These are phyloP conservation scores for Xylariaceae sp. DNA, from an alignment of 2,329 filamentous ascomycete species.

Conservation along the genomic window DNA sequence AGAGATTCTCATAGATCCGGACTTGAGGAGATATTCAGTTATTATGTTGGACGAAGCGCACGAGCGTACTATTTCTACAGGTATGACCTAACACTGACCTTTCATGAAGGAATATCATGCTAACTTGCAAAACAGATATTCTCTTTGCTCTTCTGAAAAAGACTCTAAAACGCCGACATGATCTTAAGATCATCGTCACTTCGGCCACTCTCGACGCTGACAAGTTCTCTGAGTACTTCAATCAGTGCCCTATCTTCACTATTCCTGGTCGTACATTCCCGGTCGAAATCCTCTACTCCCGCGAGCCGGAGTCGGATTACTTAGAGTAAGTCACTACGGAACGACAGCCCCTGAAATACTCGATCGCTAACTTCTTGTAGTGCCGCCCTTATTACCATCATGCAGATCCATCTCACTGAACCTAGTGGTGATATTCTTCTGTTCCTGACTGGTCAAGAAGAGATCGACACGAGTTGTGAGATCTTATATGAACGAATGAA, in stretches of 20 bases:
- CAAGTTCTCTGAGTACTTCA: slow-evolving; percentile 95
- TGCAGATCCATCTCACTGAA: slow-evolving; percentile 96
- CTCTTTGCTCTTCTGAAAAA: slow-evolving; percentile 93
- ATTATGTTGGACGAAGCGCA: slow-evolving; percentile 99
- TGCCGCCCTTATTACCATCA: slow-evolving; percentile 87
- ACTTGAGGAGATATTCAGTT: slow-evolving; percentile 83
- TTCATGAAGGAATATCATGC: too few relatives aligned
- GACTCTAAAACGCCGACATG: slow-evolving; percentile 75
- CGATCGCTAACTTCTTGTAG: not conserved
- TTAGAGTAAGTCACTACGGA: slow-evolving; percentile 51
- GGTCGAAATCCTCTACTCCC: slow-evolving; percentile 91
- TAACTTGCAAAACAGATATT: slow-evolving; percentile 53
- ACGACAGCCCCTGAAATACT: not conserved
- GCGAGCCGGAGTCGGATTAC: slow-evolving; percentile 93
- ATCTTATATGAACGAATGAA: slow-evolving; percentile 96
- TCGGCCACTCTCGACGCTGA: slow-evolving; percentile 95
- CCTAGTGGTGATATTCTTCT: slow-evolving; percentile 90
- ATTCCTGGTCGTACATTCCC: slow-evolving; percentile 94
- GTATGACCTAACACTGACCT: too few relatives aligned
- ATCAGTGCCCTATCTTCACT: slow-evolving; percentile 91
- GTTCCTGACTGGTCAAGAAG: slow-evolving; percentile 94
- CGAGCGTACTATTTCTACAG: slow-evolving; percentile 88
- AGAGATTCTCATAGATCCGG: slow-evolving; percentile 88
- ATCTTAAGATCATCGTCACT: slow-evolving; percentile 93
- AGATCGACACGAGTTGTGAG: slow-evolving; percentile 93